Evolutionary conservation across 345 rosid species (phyloP).

Genomic region (Bretschneidera sinensis): DNA sequence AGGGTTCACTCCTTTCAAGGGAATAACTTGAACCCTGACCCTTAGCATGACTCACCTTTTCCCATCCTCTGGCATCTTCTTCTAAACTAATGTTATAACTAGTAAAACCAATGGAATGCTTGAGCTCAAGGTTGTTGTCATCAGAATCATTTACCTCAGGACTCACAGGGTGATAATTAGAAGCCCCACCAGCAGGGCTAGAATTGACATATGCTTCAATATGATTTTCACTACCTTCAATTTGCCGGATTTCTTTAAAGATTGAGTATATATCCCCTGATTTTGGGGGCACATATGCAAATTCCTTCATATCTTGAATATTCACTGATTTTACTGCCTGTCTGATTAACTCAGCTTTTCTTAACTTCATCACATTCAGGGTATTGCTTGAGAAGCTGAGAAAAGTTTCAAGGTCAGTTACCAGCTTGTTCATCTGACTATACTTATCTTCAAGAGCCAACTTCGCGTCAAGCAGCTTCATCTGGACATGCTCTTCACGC

Average conservation of each 20-base stretch:
- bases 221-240: conserved; percentile 22
- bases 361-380: conserved; percentile 22
- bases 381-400: conserved; percentile 19
- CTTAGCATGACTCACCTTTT: not conserved
- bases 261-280: conserved; percentile 30
- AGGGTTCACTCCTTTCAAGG: conserved; percentile 9
- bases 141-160: conserved; percentile 8
- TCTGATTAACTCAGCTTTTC: conserved; percentile 30
- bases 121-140: conserved; percentile 6
- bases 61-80: not conserved
- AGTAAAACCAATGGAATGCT: conserved; percentile 1
- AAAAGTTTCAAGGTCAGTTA: conserved; percentile 36
- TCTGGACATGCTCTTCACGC: conserved; percentile 47
- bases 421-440: conserved; percentile 36
- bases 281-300: conserved; percentile 29
- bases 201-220: conserved; percentile 7
- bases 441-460: conserved; percentile 40
- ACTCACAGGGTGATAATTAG: conserved; percentile 1
- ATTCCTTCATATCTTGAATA: conserved; percentile 28
- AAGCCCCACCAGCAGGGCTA: conserved; percentile 7
- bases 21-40: conserved; percentile 19
- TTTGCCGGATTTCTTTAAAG: conserved; percentile 22
- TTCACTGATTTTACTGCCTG: conserved; percentile 27
- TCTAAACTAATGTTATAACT: conserved; percentile 1
- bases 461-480: conserved; percentile 32